A percentile compares a stretch with the other conserved stretches of the same genome.
Evolutionary conservation across 1,284 basidiomycete species (phyloP).

Genomic region (Tranzscheliella williamsii): DNA sequence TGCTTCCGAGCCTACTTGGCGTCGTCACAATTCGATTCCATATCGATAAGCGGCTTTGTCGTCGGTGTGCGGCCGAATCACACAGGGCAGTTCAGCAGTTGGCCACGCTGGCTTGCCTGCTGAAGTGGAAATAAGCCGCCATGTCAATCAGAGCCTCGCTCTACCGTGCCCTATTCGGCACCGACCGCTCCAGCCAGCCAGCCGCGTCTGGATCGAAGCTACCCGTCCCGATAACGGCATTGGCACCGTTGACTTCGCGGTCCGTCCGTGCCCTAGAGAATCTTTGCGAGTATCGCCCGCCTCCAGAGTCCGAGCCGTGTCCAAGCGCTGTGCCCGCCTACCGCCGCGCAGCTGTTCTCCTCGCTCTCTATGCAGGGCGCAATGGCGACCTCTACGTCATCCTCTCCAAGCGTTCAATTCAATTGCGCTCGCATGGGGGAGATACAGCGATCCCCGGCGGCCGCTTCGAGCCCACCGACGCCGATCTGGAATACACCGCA

Average conservation of each 20-base stretch:
- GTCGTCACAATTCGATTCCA: too few species aligned
- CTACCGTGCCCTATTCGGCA: slow-evolving; percentile 25
- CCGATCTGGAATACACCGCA: slow-evolving; percentile 49
- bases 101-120: not conserved
- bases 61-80: too few species aligned
- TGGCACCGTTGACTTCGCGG: slow-evolving; percentile 13
- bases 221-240: slow-evolving; percentile 3
- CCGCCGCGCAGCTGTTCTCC: slow-evolving; percentile 52
- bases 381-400: slow-evolving; percentile 56
- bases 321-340: slow-evolving; percentile 45
- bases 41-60: too few species aligned
- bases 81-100: not conserved
- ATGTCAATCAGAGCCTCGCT: slow-evolving; percentile 29
- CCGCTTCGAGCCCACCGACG: slow-evolving; percentile 49
- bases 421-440: slow-evolving; percentile 48
- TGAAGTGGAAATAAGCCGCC: not conserved
- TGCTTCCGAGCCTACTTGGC: too few species aligned
- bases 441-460: slow-evolving; percentile 58
- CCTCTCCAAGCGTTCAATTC: slow-evolving; percentile 37
- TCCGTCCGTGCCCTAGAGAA: slow-evolving; percentile 36
- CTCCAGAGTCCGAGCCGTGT: slow-evolving; percentile 40
- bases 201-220: slow-evolving; percentile 4
- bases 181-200: slow-evolving; percentile 2
- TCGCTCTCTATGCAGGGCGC: slow-evolving; percentile 45
- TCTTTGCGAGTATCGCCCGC: slow-evolving; percentile 19